These are phyloP conservation scores for Chionographis japonica DNA, from an alignment of 106 monocot genomes.

Conservation along the genomic window DNA sequence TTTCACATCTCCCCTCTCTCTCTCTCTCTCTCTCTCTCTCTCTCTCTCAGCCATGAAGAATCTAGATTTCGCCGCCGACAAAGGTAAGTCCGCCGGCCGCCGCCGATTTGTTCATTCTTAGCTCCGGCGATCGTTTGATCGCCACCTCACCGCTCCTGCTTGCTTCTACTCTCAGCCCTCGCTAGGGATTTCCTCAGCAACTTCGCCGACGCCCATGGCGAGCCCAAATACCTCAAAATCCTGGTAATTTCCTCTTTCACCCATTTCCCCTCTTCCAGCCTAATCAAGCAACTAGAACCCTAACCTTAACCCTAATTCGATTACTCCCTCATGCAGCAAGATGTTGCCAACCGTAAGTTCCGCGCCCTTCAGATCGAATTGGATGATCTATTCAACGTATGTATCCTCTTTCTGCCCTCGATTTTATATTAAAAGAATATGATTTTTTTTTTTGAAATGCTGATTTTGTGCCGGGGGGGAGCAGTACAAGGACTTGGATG, in stretches of 20 bases:
- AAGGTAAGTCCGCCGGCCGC: slow-evolving; percentile 36
- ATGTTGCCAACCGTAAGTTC: slow-evolving; percentile 80
- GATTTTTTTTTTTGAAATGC: slow-evolving; percentile 10
- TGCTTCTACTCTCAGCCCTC: slow-evolving; percentile 34
- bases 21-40: slow-evolving; percentile 8
- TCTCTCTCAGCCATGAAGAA: slow-evolving; percentile 44
- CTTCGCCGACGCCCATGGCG: slow-evolving; percentile 68
- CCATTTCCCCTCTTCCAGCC: neutral
- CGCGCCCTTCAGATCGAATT: slow-evolving; percentile 89
- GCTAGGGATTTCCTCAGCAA: slow-evolving; percentile 86
- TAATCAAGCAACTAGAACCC: neutral
- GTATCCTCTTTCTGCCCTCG: neutral
- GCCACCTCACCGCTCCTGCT: neutral
- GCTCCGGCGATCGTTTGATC: neutral
- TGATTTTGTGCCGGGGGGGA: slow-evolving; percentile 1
- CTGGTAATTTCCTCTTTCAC: slow-evolving; percentile 43
- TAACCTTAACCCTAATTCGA: slow-evolving; percentile 8
- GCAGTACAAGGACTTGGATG: slow-evolving; percentile 91
- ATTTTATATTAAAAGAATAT: neutral
- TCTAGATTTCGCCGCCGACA: slow-evolving; percentile 65
- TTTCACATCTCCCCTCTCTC: neutral
- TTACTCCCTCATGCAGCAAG: slow-evolving; percentile 54
- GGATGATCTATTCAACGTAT: slow-evolving; percentile 86
- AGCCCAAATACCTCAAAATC: slow-evolving; percentile 80
- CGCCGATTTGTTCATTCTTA: neutral